A percentile compares a stretch with the other conserved stretches of the same genome.
phyloP scores from a whole-genome alignment of 1,284 basidiomycete genomes.

The Inonotus obliquus region DNA sequence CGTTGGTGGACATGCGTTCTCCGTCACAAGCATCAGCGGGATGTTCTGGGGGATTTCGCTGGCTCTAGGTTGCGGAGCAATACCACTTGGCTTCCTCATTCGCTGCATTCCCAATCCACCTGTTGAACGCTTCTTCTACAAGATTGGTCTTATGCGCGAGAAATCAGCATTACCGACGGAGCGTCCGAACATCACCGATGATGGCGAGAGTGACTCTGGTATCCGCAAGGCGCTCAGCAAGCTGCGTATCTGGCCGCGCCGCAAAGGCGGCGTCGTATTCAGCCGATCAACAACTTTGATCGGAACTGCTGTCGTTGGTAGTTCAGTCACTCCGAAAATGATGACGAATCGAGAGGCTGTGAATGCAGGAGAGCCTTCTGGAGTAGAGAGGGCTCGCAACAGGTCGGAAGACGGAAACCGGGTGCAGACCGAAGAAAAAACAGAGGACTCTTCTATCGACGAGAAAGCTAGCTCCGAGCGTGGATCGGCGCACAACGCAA shows the following conservation, averaged over 20 bases:
- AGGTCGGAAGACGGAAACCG: background rate
- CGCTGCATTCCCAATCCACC: constrained; percentile 81
- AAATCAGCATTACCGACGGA: constrained; percentile 64
- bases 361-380: background rate
- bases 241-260: background rate
- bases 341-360: background rate
- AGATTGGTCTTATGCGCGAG: constrained; percentile 61
- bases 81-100: constrained; percentile 83
- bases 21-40: constrained; percentile 75
- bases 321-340: background rate
- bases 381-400: no score
- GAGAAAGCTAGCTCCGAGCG: background rate
- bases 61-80: constrained; percentile 78
- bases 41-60: constrained; percentile 93
- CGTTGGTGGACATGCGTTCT: constrained; percentile 88
- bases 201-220: background rate
- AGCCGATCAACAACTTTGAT: background rate
- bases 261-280: background rate
- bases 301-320: background rate
- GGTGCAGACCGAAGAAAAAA: background rate
- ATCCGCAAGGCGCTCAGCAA: background rate
- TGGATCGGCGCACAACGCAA: background rate
- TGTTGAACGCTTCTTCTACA: constrained; percentile 69
- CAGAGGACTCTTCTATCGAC: background rate
- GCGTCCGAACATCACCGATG: constrained; percentile 38